Base-by-base conservation (phyloP, 1,284 basidiomycete species). In the Apiotrichum siamense region DNA sequence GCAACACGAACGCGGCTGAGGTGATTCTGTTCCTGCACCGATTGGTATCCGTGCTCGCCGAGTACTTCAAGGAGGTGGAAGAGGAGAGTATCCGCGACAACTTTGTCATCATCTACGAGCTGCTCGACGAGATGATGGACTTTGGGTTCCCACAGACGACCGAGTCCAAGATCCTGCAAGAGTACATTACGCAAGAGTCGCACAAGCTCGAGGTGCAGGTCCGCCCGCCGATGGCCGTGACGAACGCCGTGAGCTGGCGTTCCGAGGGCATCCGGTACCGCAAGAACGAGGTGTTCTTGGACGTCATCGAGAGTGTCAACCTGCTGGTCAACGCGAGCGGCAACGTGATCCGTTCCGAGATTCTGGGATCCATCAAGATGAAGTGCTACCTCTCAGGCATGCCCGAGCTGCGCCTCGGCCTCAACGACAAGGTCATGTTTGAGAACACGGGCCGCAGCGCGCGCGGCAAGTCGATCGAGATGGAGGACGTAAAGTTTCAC, bases 71-170 rank as follows among this genome's bases (percentile, higher is more conserved):
- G 75, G 93, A 97, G 73, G 83, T 98, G 18, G 96, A 99, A 74
- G 96, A 98, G 67, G 96, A 99, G 77, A 94, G 89, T 33, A 97
- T 98, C 71, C 81, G 94, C 17, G 96, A 99, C 76, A 98, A 98
- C 74, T 97, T 97, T 72, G 92, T 96, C 47, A 93, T 96, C 72
- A 94, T 97, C 49, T 96, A 93, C 72, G 92, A 96, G 71, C 82
- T 98, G 45, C 81, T 99, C 77, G 96, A 98, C 69, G 94, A 98
- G 79, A 97, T 98, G 91, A 97, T 98, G 93, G 94, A 98, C 77
- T 98, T 97, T 77, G 96, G 96, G 13, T 97, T 90, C 72, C 94
- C 94, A 0, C 96, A 98, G 74, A 98, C 96, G 25, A 98, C 96
- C 21, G 96, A 98, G 78, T 92, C 87, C 79, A 98, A 99, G 80